Percentiles rank a stretch among this genome's conserved stretches.
phyloP scores from a whole-genome alignment of 257 asterid species.

The Lantana camara region DNA sequence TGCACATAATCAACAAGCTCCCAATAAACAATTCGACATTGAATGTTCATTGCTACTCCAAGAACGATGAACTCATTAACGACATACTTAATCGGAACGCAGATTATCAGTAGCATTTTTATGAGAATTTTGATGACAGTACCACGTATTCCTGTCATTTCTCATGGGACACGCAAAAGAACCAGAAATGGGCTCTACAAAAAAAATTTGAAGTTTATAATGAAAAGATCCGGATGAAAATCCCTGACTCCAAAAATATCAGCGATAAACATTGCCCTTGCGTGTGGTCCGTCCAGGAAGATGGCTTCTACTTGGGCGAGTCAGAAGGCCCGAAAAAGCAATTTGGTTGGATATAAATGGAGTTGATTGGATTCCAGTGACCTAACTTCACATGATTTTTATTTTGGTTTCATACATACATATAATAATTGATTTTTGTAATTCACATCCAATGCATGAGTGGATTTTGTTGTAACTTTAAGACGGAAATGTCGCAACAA shows the following conservation, averaged over 20 bases:
- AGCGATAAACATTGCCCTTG: neutral
- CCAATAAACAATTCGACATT: neutral
- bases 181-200: too few relatives aligned
- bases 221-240: neutral
- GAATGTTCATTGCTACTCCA: neutral
- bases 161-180: neutral
- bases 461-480: too few relatives aligned
- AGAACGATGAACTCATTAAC: neutral
- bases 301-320: neutral
- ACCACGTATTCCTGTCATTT: slow-evolving; percentile 20
- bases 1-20: slow-evolving; percentile 16
- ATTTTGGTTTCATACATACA: too few relatives aligned
- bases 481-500: too few relatives aligned
- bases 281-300: neutral
- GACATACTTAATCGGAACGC: neutral
- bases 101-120: slow-evolving; percentile 1
- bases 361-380: too few relatives aligned
- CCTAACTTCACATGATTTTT: too few relatives aligned
- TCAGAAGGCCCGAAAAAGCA: neutral
- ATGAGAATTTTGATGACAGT: neutral
- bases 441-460: too few relatives aligned
- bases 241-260: too few relatives aligned
- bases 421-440: too few relatives aligned
- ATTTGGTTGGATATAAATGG: neutral
- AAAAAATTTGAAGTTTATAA: slow-evolving; percentile 11